Conservation (phyloP, 768 basidiomycete species). For the Mycena vitilis region DNA sequence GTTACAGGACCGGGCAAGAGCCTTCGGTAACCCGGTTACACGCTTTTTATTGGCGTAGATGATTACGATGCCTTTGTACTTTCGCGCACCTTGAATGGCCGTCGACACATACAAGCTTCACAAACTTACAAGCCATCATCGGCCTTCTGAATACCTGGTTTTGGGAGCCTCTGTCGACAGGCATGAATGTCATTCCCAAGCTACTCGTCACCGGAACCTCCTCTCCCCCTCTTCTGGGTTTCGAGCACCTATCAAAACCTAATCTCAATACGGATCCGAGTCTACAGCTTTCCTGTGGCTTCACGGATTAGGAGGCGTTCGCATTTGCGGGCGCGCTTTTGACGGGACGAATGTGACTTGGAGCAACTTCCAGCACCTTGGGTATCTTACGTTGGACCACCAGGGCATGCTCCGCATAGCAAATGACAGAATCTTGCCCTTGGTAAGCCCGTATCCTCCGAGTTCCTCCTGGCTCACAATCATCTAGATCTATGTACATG, state of each 20-base stretch:
- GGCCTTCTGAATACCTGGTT: slow-evolving; percentile 4
- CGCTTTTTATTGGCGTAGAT: slow-evolving; percentile 22
- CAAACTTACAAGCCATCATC: background rate
- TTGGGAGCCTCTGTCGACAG: slow-evolving; percentile 11
- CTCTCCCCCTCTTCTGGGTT: background rate
- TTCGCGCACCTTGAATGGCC: background rate
- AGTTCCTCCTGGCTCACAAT: too few relatives aligned
- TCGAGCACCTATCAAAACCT: background rate
- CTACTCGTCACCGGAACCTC: slow-evolving; percentile 19
- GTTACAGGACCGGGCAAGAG: slow-evolving; percentile 2
- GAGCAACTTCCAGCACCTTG: slow-evolving; percentile 2
- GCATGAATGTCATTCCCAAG: slow-evolving; percentile 21
- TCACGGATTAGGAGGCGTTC: slow-evolving; percentile 23
- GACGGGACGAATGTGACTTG: slow-evolving; percentile 10
- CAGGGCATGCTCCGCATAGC: slow-evolving; percentile 6
- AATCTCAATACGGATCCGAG: background rate
- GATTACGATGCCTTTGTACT: slow-evolving; percentile 5
- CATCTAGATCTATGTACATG: slow-evolving; percentile 3
- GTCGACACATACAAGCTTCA: background rate
- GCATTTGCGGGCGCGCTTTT: background rate
- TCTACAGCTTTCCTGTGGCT: slow-evolving; percentile 13
- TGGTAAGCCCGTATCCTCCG: too few relatives aligned
- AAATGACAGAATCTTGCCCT: background rate
- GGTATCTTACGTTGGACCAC: slow-evolving; percentile 2
- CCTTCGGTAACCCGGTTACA: background rate